Evolutionary conservation across 23 red algal species (phyloP).

Genomic region (Cyanidiococcus yangmingshanensis): DNA sequence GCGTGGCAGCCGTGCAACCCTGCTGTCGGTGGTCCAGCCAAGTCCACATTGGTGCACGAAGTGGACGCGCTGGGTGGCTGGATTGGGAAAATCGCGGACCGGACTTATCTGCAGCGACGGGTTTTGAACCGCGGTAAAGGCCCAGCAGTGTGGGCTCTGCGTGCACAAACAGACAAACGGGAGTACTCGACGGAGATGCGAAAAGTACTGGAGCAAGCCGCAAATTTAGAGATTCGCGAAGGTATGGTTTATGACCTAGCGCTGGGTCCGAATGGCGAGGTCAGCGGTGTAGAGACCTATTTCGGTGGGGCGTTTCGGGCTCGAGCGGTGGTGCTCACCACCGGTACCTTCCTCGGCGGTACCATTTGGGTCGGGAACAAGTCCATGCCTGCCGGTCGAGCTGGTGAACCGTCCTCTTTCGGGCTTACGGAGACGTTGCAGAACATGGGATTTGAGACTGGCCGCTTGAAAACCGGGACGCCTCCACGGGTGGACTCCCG

Average conservation of each 20-base stretch:
- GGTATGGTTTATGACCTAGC: constrained; percentile 92
- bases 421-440: constrained; percentile 76
- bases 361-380: constrained; percentile 93
- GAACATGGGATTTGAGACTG: constrained; percentile 83
- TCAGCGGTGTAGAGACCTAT: constrained; percentile 25
- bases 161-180: constrained; percentile 95
- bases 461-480: constrained; percentile 88
- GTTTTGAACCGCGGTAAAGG: constrained; percentile 90
- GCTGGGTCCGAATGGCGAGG: constrained; percentile 51
- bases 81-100: constrained; percentile 82
- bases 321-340: constrained; percentile 69
- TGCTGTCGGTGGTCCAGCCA: constrained; percentile 89
- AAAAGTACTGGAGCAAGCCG: constrained; percentile 40
- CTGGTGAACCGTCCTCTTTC: constrained; percentile 71
- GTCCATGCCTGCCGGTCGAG: constrained; percentile 84
- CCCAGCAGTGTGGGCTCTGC: constrained; percentile 91
- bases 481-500: constrained; percentile 75
- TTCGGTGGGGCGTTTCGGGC: constrained; percentile 54
- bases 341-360: constrained; percentile 89
- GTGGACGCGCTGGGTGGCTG: constrained; percentile 89
- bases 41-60: constrained; percentile 97
- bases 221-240: constrained; percentile 68
- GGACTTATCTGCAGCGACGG: constrained; percentile 92
- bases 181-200: constrained; percentile 93
- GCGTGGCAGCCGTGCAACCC: constrained; percentile 99